Evolutionary conservation across 2,329 filamentous ascomycete species (phyloP), one percentile per base, ranked within the genome.

Genomic region (Aspergillus awamori): DNA sequence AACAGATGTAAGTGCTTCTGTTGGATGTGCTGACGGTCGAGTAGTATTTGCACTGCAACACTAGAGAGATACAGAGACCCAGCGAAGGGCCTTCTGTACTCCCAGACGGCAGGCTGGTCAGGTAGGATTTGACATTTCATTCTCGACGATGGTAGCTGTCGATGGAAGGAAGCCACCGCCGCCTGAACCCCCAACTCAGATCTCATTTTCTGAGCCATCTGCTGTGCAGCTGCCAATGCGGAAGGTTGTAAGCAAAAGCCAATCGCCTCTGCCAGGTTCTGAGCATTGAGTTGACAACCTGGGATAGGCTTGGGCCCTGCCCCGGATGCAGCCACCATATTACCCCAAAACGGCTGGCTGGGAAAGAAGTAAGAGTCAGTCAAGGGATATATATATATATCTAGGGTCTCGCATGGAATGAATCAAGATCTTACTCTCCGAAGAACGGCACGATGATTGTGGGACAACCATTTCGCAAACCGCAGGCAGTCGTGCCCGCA

Each of bases 401-500:
- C n/a, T n/a, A n/a, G n/a, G n/a, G n/a, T n/a, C 2, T 26, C 24
- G 24, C 24, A 26, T 26, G 3, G 24, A 26, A 26, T 26, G 24
- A 26, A 26, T 26, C 24, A 26, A 26, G 2, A 26, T 26, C 72
- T 56, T 57, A 74, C 72, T 86, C 83, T 28, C 83, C 83, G 63
- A 86, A 86, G 66, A 86, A 87, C 0, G 84, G 85, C 0, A 87
- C 80, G n/a, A 87, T 78, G 0, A 81, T 70, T 0, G 84, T 87
- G 0, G 84, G 84, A 17, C 76, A 72, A 0, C 80, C 83, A 47
- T 82, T 77, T 2, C 76, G 69, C 4, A 87, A 76, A 0, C 85
- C 84, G 36, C 79, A 81, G 1, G 85, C 84, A 2, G 84, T 86
- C 0, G 84, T 86, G 2, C 85, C 85, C 11, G 85, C 85, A 6